Evolutionary conservation across 805 yeast species (phyloP).

Genomic region (Nakazawaea wickerhamii): DNA sequence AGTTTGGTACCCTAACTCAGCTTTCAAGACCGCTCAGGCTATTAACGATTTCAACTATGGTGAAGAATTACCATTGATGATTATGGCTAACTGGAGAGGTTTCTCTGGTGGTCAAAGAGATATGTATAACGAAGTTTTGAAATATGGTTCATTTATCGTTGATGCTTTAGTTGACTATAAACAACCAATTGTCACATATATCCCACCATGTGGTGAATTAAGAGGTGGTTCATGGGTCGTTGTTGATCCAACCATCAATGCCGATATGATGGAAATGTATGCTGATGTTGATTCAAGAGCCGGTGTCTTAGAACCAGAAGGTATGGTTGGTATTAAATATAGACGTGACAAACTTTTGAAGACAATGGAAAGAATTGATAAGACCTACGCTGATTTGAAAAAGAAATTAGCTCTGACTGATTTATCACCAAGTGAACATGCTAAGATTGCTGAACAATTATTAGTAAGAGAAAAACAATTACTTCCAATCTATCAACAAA

Average conservation of each 20-base stretch:
- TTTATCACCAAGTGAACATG: slow-evolving; percentile 59
- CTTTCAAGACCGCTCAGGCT: slow-evolving; percentile 98
- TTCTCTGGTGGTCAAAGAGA: slow-evolving; percentile 99
- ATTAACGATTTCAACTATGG: slow-evolving; percentile 96
- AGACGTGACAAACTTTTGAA: slow-evolving; percentile 85
- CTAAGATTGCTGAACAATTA: slow-evolving; percentile 58
- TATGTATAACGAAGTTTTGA: slow-evolving; percentile 97
- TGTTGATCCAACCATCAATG: slow-evolving; percentile 95
- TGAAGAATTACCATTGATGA: slow-evolving; percentile 96
- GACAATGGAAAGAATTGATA: slow-evolving; percentile 90
- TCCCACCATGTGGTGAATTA: slow-evolving; percentile 97
- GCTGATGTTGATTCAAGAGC: slow-evolving; percentile 95
- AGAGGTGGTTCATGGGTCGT: slow-evolving; percentile 99
- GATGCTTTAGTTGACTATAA: slow-evolving; percentile 94
- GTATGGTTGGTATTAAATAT: slow-evolving; percentile 98
- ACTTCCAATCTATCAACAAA: slow-evolving; percentile 85
- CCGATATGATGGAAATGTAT: slow-evolving; percentile 98
- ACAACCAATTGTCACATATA: slow-evolving; percentile 94
- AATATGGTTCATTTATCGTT: slow-evolving; percentile 94
- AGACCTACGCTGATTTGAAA: slow-evolving; percentile 64
- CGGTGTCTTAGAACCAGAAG: slow-evolving; percentile 98
- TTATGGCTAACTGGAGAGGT: slow-evolving; percentile 99
- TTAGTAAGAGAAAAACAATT: slow-evolving; percentile 73
- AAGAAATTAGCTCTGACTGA: slow-evolving; percentile 47
- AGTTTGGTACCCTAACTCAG: slow-evolving; percentile 99